Base-by-base conservation (phyloP, 768 basidiomycete species). In the Pisolithus orientalis region DNA sequence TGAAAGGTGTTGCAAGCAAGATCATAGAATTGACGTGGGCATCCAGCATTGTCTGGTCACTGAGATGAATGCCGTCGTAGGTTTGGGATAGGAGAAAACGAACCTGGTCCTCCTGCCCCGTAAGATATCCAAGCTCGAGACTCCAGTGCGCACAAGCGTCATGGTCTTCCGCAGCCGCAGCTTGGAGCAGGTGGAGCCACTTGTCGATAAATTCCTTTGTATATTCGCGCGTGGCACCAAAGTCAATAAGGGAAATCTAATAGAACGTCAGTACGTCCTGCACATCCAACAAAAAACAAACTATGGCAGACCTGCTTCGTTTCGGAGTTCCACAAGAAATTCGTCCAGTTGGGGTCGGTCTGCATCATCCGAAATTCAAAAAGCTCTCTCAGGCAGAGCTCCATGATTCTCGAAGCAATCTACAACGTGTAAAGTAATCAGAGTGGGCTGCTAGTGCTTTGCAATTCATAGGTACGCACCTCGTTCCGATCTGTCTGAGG, bases 331-430 rank as follows among this genome's bases (percentile, higher is more conserved):
- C 90, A 97, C 24, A 99, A 73, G 72, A 99, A 98, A 67, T 98
- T 98, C 8, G 91, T 89, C 90, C 91, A 98, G 61, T 99, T 98
- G 3, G 96, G 96, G 65, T 99, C 95, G 0, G 95, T 99, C 67
- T 98, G 96, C 96, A 99, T 98, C 40, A 87, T 68, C 29, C 89
- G 75, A 72, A 96, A 95, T 54, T 84, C 75, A 66, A 97, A 96
- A 6, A 99, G 79, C 65, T 98, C 96, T 53, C 79, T 82, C 39
- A 99, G 72, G 63, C 93, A 97, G 6, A 99, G 76, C 44, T 90
- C 85, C 47, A 97, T 76, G 44, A 96, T 80, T 50, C 84, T 74
- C 3, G 79, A 71, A 3, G 93, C 90, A 62, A 98, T 95, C 95
- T 97, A 63, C 10, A 21, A 21, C 21, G 21, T 21, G 21, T 21